Evolutionary conservation across 352 stramenopile species (phyloP).

Genomic region (Globisporangium lucens): DNA sequence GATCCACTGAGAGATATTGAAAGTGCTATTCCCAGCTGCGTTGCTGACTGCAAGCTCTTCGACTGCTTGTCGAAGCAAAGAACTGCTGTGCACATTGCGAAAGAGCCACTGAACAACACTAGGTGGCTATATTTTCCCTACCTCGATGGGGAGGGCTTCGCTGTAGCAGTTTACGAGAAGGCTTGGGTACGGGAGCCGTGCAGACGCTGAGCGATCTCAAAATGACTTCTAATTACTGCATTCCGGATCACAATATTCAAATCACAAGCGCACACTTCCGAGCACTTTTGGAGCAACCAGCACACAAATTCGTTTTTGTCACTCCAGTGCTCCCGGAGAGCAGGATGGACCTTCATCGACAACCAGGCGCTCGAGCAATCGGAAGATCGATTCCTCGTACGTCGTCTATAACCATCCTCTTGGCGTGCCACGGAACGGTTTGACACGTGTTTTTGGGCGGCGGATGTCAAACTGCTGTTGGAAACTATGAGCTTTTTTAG

Average conservation of each 20-base stretch:
- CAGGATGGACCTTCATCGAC: background rate
- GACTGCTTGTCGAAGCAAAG: background rate
- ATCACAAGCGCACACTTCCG: no score
- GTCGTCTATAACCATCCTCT: no score
- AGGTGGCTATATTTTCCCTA: background rate
- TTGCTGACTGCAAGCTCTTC: background rate
- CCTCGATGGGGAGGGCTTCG: background rate
- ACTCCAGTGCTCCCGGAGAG: background rate
- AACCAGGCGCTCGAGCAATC: background rate
- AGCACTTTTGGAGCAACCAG: no score
- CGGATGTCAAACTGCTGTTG: no score
- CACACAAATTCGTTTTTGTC: background rate
- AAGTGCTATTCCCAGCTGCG: background rate
- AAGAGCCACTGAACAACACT: background rate
- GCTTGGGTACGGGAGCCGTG: background rate
- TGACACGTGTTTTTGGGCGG: no score
- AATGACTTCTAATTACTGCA: no score
- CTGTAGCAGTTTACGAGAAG: background rate
- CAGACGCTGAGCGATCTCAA: background rate
- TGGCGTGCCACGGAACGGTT: no score
- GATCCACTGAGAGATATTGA: background rate
- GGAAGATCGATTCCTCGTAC: no score
- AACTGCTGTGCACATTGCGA: background rate
- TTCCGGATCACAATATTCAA: no score
- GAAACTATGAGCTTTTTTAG: no score